Evolutionary conservation across 768 basidiomycete genomes (phyloP), one percentile per base, ranked within the genome.

Genomic region (Leccinum pellstonianum): DNA sequence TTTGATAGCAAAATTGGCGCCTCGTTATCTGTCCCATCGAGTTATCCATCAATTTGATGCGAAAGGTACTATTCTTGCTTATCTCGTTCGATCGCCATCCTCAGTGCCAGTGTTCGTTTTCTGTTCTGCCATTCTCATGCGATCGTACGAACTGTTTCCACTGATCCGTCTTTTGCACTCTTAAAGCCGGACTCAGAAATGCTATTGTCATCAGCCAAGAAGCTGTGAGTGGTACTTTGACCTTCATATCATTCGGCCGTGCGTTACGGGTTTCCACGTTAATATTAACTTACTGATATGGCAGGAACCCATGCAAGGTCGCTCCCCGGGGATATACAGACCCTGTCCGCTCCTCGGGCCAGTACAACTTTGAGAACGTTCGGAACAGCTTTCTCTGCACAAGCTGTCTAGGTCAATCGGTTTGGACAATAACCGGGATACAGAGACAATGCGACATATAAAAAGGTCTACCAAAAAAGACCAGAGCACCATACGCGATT

Each of bases 401-500:
- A 12, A 4, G 19, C 7, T 52, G 14, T 3, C 15, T 17, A 27
- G 23, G 15, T 21, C 52, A 3, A 27, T 38, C 61, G 55, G 58
- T 31, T 46, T 35, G 6, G 31, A 55, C 31, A 35, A 51, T 57
- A 35, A 29, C 56, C 64, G 46, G 53, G 3, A 52, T 15, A 15
- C 37, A 27, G 53, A 31, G 2, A 25, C 48, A 27, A 37, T 15
- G 52, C 10, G 23, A 21, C 12, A 25, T 57, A 57, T 64, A 65
- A 52, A 37, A 8, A 5, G 6, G 19, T 6, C 12, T 25, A 49
- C n/a, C 31, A 54, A 41, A 25, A 5, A 51, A 15, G 41, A 27
- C 25, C 54, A 60, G 55, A 46, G 10, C 23, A 6, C 21, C 23
- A 25, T 25, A 51, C 8, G 41, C 29, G 17, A 53, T n/a, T 60